Evolutionary conservation across 352 stramenopile species (phyloP).

Genomic region (Phytopythium litorale): DNA sequence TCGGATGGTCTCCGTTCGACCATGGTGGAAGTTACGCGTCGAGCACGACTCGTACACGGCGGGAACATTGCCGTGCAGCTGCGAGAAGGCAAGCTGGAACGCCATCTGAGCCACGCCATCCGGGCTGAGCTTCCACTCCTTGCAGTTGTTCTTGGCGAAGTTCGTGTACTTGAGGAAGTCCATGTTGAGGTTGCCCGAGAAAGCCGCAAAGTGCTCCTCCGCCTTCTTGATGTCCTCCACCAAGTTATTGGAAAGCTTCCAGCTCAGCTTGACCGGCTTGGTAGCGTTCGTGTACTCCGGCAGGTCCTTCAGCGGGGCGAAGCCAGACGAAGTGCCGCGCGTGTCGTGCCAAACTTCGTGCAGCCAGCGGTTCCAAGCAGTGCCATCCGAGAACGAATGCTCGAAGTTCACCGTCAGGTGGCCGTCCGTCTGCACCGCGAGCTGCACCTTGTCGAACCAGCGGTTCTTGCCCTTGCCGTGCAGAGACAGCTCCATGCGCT

Average conservation of each 20-base stretch:
- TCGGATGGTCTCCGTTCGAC: conserved; percentile 91
- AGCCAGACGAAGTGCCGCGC: conserved; percentile 71
- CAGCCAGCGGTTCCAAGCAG: conserved; percentile 91
- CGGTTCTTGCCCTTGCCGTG: conserved; percentile 78
- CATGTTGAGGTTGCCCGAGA: conserved; percentile 64
- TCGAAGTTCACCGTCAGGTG: conserved; percentile 93
- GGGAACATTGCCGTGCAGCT: conserved; percentile 68
- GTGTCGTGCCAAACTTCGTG: conserved; percentile 91
- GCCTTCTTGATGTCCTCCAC: conserved; percentile 73
- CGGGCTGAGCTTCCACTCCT: conserved; percentile 88
- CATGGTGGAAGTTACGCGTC: conserved; percentile 89
- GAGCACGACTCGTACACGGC: conserved; percentile 92
- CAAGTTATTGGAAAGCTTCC: conserved; percentile 77
- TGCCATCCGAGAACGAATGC: conserved; percentile 92
- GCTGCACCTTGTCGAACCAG: conserved; percentile 94
- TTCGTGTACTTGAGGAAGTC: conserved; percentile 83
- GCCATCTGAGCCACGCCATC: conserved; percentile 91
- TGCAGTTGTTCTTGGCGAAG: conserved; percentile 90
- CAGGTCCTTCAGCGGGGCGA: conserved; percentile 56
- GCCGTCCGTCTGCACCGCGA: conserved; percentile 83
- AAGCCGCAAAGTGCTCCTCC: conserved; percentile 58
- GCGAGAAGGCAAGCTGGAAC: conserved; percentile 88
- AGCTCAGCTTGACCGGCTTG: conserved; percentile 53
- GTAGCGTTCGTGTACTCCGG: conserved; percentile 41
- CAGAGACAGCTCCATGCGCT: conserved; percentile 80